Evolutionary conservation across 305 asterid species (phyloP).

Genomic region (Coffea humblotiana): DNA sequence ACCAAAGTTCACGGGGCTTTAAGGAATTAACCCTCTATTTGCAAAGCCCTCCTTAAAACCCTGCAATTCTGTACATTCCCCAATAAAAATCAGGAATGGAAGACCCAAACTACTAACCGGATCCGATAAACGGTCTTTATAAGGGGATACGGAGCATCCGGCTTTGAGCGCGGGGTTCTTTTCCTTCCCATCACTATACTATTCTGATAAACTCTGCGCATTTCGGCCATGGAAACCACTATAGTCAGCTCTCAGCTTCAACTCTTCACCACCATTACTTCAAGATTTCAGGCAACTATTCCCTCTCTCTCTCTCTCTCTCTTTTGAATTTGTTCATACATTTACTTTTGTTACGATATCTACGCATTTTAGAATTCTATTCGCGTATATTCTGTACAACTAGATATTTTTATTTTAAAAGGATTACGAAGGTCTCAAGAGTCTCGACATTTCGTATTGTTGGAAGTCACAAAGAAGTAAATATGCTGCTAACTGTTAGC

Average conservation of each 20-base stretch:
- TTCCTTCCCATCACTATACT: not conserved
- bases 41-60: too few species aligned
- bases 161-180: not conserved
- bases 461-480: not conserved
- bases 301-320: not conserved
- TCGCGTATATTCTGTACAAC: too few species aligned
- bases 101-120: not conserved
- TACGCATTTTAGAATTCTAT: too few species aligned
- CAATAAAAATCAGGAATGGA: not conserved
- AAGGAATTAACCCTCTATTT: too few species aligned
- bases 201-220: not conserved
- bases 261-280: slow-evolving; percentile 16
- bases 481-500: not conserved
- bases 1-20: too few species aligned
- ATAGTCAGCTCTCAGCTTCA: slow-evolving; percentile 45
- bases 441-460: too few species aligned
- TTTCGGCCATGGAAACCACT: slow-evolving; percentile 56
- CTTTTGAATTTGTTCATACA: not conserved
- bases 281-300: slow-evolving; percentile 27
- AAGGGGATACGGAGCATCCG: not conserved
- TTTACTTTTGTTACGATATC: not conserved
- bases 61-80: not conserved
- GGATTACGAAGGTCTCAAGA: too few species aligned
- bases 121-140: not conserved
- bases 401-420: too few species aligned